Base-by-base conservation (phyloP, 139 green algal genomes). In the Coccomyxa sp. region DNA sequence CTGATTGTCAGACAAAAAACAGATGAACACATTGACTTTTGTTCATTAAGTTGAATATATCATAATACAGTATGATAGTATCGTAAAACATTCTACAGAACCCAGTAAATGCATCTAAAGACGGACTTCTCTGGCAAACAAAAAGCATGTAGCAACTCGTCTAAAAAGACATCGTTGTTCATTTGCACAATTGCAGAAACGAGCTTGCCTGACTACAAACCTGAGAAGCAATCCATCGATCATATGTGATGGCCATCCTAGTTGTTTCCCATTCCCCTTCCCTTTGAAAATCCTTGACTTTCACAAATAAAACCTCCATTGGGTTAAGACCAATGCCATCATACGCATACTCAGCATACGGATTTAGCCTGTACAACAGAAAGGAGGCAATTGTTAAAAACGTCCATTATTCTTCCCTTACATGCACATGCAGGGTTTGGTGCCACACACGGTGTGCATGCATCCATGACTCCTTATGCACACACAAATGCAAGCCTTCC, bases 291-390 rank as follows among this genome's bases (percentile, higher is more conserved):
- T 58, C 67, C 85, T 95, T 96, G 51, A 96, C 92, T 84, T 96
- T 96, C 32, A 95, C 85, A 82, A 96, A 96, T 85, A 96, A 88
- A 0, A 95, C 91, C 82, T 96, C 93, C 59, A 95, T 81, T 0
- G 92, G 91, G 18, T 96, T 89, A 21, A 96, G 78, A 0, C 83
- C 86, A 21, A 92, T 84, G 59, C 93, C 93, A 80, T 96, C 93
- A 59, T 93, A 86, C 27, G 81, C 82, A 57, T 83, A 77, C 68
- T 87, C 82, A 60, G 82, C 87, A 79, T 90, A 90, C 0, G 87
- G 87, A 67, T 90, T 90, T 17, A 83, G 21, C 79, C 87, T 90
- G 84, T 63, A 63, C 15, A 57, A 75, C 25, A 27, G 66, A 25
- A 27, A 10, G 21, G 66, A 75, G 23, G 21, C 66, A 10, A 13